Evolutionary conservation across 1,139 yeast species (phyloP).

Genomic region (Debaryomyces udenii): DNA sequence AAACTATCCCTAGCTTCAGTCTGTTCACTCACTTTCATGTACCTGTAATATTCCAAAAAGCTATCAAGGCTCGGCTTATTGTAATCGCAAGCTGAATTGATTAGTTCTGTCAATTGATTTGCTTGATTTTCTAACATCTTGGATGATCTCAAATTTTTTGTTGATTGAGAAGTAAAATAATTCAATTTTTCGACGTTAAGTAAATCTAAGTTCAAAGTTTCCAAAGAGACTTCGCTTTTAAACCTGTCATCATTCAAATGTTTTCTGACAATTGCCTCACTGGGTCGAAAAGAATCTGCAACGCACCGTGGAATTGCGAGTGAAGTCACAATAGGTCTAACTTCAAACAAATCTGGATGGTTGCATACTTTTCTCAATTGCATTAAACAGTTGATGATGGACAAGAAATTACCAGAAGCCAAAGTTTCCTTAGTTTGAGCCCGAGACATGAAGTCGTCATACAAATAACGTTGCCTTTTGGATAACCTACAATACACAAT

Average conservation of each 20-base stretch:
- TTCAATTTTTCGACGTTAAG: conserved; percentile 50
- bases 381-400: conserved; percentile 97
- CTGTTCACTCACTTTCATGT: conserved; percentile 54
- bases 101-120: conserved; percentile 38
- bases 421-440: conserved; percentile 94
- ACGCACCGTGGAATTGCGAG: conserved; percentile 74
- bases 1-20: conserved; percentile 52
- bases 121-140: conserved; percentile 48
- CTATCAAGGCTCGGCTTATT: conserved; percentile 46
- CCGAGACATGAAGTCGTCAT: conserved; percentile 96
- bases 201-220: conserved; percentile 64
- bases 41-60: conserved; percentile 63
- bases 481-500: conserved; percentile 89
- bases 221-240: conserved; percentile 45
- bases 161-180: conserved; percentile 52
- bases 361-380: conserved; percentile 96
- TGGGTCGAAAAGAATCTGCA: conserved; percentile 48
- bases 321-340: conserved; percentile 91
- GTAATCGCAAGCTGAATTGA: conserved; percentile 30
- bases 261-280: conserved; percentile 48
- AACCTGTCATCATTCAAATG: conserved; percentile 30
- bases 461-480: conserved; percentile 86
- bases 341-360: conserved; percentile 96
- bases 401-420: conserved; percentile 91
- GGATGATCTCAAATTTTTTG: conserved; percentile 51